A percentile compares a stretch with the other conserved stretches of the same genome.
Evolutionary conservation across 2,329 filamentous ascomycete species (phyloP).

Genomic region (Ascochyta viciae-villosae): DNA sequence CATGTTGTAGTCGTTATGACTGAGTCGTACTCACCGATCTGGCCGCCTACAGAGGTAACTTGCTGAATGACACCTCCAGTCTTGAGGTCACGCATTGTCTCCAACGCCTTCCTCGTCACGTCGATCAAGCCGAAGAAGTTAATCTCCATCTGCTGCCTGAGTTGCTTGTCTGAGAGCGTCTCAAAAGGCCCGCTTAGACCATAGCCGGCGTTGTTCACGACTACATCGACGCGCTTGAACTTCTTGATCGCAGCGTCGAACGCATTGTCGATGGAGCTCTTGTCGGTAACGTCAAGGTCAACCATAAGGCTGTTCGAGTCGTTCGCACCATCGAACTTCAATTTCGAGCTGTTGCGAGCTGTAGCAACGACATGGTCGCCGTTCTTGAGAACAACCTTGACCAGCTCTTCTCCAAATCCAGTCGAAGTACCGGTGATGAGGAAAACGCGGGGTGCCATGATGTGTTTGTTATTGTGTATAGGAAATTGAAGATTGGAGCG

Average conservation of each 20-base stretch:
- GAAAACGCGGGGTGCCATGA: conserved; percentile 55
- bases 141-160: conserved; percentile 63
- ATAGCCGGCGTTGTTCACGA: conserved; percentile 69
- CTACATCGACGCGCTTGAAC: conserved; percentile 65
- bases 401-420: conserved; percentile 56
- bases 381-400: conserved; percentile 51
- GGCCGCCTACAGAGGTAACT: conserved; percentile 62
- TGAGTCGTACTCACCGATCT: conserved; percentile 43
- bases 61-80: conserved; percentile 64
- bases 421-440: conserved; percentile 57
- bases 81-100: conserved; percentile 55
- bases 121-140: conserved; percentile 67
- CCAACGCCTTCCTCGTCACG: conserved; percentile 57
- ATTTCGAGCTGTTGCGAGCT: conserved; percentile 54
- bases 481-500: not conserved
- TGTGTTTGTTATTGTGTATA: not conserved
- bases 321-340: conserved; percentile 49
- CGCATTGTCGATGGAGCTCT: conserved; percentile 54
- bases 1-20: not conserved
- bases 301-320: conserved; percentile 58
- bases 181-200: conserved; percentile 63
- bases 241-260: conserved; percentile 55
- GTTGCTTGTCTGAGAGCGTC: conserved; percentile 57
- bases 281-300: conserved; percentile 62
- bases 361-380: conserved; percentile 57